Base-by-base conservation (phyloP, 768 basidiomycete species). In the Trametes cubensis region DNA sequence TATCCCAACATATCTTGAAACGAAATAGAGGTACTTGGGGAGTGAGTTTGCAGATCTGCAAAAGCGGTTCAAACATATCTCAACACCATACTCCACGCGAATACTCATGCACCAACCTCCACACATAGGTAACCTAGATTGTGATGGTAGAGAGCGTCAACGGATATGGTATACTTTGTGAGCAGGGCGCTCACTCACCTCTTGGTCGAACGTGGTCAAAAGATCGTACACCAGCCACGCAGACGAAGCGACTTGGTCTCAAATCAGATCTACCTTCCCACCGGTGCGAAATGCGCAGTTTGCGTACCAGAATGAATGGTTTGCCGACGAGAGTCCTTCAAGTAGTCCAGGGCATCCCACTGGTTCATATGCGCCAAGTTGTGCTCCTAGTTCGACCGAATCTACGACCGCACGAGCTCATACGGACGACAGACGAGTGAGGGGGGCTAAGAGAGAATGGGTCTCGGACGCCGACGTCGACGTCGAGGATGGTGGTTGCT, bases 1-100 rank as follows among this genome's bases (percentile, higher is more conserved):
- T 6, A 66, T 13, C 15, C 66, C 66, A 21, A 58, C 51, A 55
- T 66, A 66, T 46, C 66, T 55, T 4, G 66, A 66, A 21, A 66
- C 39, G 45, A 66, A 60, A 40, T 63, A 66, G 26, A 66, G 60
- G 25, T 38, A 50, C 48, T 66, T 66, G 6, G 66, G 66, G 30
- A 61, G 17, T 14, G 62, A 49, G 17, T 55, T 55, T 28, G 59
- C n/a, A 23, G 66, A 66, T 28, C 66, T 66, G 44, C 54, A 42
- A 18, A 13, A 28, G 41, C 18, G 11, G n/a, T 17, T 20, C 18
- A 25, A 41, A 14, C 1, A n/a, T 13, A 11, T 8, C n/a, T 8
- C 3, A 13, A 28, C 3, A 21, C 41, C 11, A 14, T 7, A 13
- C 5, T 6, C 21, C 18, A 11, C 30, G 45, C 25, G 10, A 18